phyloP scores from a whole-genome alignment of 345 rosid species.

The Barbarea vulgaris region DNA sequence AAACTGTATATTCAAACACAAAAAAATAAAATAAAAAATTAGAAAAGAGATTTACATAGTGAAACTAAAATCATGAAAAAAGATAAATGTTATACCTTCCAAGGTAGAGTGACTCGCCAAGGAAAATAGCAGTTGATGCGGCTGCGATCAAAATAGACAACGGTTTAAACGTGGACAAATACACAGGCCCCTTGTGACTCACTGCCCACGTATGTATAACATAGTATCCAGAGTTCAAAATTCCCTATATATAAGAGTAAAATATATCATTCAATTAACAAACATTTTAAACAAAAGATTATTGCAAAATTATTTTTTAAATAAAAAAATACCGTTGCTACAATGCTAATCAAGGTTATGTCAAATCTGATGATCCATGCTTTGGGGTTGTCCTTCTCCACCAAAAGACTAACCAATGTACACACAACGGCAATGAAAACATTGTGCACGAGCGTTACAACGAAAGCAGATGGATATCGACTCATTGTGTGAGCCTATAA shows the following conservation, averaged over 20 bases:
- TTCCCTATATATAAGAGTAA: slow-evolving; percentile 51
- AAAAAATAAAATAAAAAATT: not conserved
- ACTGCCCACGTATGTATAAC: slow-evolving; percentile 38
- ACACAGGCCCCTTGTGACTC: slow-evolving; percentile 50
- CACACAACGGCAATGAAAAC: slow-evolving; percentile 54
- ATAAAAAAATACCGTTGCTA: slow-evolving; percentile 24
- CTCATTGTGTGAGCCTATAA: slow-evolving; percentile 73
- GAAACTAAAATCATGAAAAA: not conserved
- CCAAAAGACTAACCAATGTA: slow-evolving; percentile 54
- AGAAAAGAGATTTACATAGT: not conserved
- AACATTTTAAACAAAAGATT: not conserved
- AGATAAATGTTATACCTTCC: slow-evolving; percentile 29
- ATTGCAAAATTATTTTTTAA: not conserved
- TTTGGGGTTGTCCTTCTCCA: slow-evolving; percentile 47
- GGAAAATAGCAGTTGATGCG: slow-evolving; percentile 40
- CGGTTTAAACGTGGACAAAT: slow-evolving; percentile 49
- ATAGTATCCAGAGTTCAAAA: slow-evolving; percentile 50
- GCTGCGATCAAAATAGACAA: slow-evolving; percentile 48
- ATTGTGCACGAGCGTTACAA: slow-evolving; percentile 74
- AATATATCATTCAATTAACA: not conserved
- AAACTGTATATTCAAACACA: slow-evolving; percentile 46
- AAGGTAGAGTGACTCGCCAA: slow-evolving; percentile 45
- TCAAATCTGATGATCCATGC: slow-evolving; percentile 65
- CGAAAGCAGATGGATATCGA: slow-evolving; percentile 75
- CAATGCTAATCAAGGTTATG: slow-evolving; percentile 51